Base-by-base conservation (phyloP, 2,329 filamentous ascomycete species). In the Periglandula ipomoeae region DNA sequence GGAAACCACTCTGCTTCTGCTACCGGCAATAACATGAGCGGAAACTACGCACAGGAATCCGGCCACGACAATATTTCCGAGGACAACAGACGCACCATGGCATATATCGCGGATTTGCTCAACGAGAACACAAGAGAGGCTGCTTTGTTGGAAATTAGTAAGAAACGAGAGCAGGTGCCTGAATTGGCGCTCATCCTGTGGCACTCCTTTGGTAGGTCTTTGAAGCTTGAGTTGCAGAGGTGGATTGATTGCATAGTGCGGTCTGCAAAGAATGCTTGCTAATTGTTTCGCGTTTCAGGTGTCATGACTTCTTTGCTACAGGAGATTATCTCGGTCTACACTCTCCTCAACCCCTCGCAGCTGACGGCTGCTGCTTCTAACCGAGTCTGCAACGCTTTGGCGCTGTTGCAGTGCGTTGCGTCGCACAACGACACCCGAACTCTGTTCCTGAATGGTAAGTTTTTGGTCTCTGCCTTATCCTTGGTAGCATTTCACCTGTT, bases 271-370 rank as follows among this genome's bases (percentile, higher is more conserved):
- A 17, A 19, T 17, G 4, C 11, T 38, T 46, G 44, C 44, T 46
- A 4, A 41, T 34, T 2, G 32, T 35, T 42, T 17, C 37, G 13
- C 27, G 23, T 4, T 10, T 35, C 56, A 95, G 89, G 90, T 61
- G 93, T 98, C 62, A 98, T 98, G 93, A 96, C 93, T 41, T 95
- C 89, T 48, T 76, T 98, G 22, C 79, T 97, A 30, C 91, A 97
- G 68, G 93, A 98, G 71, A 98, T 98, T 65, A 98, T 98, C 63
- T 96, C 91, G 10, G 93, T 98, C 48, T 98, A 98, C 65, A 94
- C 89, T 24, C 80, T 98, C 4, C 80, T 98, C 59, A 98, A 95
- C 66, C 93, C 93, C 5, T 96, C 89, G 44, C 91, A 97, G 70
- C 80, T 98, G 60, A 98, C 93, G 7, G 93, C 93, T 3, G 90